These are phyloP conservation scores for Hyaloscypha finlandica DNA, from an alignment of 495 filamentous ascomycete genomes.

Conservation along the genomic window DNA sequence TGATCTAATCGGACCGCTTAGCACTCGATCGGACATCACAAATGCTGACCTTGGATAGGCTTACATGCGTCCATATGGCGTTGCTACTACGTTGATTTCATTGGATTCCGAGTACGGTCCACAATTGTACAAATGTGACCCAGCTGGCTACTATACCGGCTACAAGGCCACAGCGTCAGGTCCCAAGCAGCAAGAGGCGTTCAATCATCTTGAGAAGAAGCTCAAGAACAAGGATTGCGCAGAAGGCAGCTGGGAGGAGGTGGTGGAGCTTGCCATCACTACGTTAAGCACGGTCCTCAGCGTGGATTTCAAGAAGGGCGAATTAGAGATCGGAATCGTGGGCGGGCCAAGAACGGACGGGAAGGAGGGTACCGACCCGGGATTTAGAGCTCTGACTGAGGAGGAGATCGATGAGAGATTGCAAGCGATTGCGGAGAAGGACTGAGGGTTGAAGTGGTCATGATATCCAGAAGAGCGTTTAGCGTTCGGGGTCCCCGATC, in stretches of 20 bases:
- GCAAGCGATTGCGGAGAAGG: conserved; percentile 97
- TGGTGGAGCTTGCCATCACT: conserved; percentile 93
- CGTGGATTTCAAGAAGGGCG: conserved; percentile 99
- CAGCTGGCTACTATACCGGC: conserved; percentile 94
- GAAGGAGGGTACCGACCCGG: conserved; percentile 72
- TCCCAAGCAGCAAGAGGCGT: conserved; percentile 96
- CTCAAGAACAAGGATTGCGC: conserved; percentile 98
- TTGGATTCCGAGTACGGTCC: conserved; percentile 90
- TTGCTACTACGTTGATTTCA: conserved; percentile 91
- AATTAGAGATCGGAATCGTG: conserved; percentile 96
- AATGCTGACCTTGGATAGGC: conserved; percentile 57
- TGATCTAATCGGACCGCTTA: conserved; percentile 24
- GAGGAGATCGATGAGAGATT: conserved; percentile 98
- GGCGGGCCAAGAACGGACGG: conserved; percentile 80
- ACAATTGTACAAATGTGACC: conserved; percentile 98
- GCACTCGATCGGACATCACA: conserved; percentile 17
- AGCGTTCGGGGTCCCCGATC: conserved; percentile 29
- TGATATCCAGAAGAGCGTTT: conserved; percentile 18
- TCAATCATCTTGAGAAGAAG: conserved; percentile 98
- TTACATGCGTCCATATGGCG: conserved; percentile 96
- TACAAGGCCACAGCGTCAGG: conserved; percentile 98
- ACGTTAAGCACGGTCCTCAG: conserved; percentile 93
- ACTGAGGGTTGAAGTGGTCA: conserved; percentile 54
- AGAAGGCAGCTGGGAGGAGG: conserved; percentile 92
- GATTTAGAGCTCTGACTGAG: conserved; percentile 87